Conservation (phyloP, 352 stramenopile genomes). For the Saprolegnia parasitica region DNA sequence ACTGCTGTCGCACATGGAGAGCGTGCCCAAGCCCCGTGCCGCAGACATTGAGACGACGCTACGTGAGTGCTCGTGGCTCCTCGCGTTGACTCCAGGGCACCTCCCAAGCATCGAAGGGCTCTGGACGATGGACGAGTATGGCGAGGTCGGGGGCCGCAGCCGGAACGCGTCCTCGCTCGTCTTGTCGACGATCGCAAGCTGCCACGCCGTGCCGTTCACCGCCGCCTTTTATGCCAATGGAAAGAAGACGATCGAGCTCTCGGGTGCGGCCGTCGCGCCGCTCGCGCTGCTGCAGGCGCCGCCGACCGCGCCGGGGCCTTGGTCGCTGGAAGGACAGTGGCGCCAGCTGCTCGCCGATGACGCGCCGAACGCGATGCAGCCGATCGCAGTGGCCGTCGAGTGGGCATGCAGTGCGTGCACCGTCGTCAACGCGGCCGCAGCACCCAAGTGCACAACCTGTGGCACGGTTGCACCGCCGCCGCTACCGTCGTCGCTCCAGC, state of each 20-base stretch:
- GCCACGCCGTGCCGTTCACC: conserved; percentile 55
- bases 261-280: conserved; percentile 50
- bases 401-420: conserved; percentile 76
- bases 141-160: conserved; percentile 38
- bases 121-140: conserved; percentile 74
- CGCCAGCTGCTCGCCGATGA: conserved; percentile 48
- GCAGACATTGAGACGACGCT: conserved; percentile 42
- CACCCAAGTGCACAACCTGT: conserved; percentile 66
- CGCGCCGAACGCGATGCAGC: conserved; percentile 11
- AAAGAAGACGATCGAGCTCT: conserved; percentile 49
- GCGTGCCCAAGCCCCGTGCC: conserved; percentile 39
- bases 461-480: conserved; percentile 44
- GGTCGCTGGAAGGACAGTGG: conserved; percentile 76
- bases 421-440: conserved; percentile 60
- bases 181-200: conserved; percentile 50
- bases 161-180: conserved; percentile 69
- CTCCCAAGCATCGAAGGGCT: conserved; percentile 69
- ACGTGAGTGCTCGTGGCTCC: conserved; percentile 57
- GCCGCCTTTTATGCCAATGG: conserved; percentile 49
- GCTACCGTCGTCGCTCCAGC: conserved; percentile 34
- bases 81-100: conserved; percentile 39
- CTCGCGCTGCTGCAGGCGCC: conserved; percentile 44
- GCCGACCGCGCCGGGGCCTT: conserved; percentile 35
- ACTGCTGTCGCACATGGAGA: conserved; percentile 38
- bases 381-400: conserved; percentile 29